Evolutionary conservation across 148 eudicot genomes (phyloP).

Genomic region (Amaranthus palmeri): DNA sequence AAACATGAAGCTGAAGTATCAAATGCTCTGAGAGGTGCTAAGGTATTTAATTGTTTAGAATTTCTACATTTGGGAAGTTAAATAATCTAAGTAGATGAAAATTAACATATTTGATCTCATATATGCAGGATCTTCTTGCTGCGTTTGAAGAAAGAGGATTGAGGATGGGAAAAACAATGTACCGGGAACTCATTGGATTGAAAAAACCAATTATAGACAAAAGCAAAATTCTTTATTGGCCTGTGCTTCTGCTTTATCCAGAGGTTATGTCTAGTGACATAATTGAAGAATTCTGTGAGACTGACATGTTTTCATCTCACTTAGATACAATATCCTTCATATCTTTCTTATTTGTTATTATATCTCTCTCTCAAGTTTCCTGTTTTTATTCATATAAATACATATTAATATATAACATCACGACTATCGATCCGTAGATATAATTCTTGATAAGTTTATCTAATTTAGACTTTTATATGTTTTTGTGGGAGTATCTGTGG

Average conservation of each 20-base stretch:
- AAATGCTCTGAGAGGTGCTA: slow-evolving; percentile 51
- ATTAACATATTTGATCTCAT: slow-evolving; percentile 16
- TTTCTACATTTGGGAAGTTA: background rate
- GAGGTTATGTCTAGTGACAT: slow-evolving; percentile 96
- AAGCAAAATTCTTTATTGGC: slow-evolving; percentile 86
- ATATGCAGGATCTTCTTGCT: slow-evolving; percentile 55
- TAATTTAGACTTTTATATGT: background rate
- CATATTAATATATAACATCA: background rate
- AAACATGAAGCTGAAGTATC: slow-evolving; percentile 62
- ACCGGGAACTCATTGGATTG: slow-evolving; percentile 66
- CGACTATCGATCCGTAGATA: background rate
- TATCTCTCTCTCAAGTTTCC: slow-evolving; percentile 9
- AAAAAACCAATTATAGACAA: slow-evolving; percentile 75
- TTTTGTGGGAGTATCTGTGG: background rate
- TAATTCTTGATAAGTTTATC: background rate
- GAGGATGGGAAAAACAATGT: slow-evolving; percentile 72
- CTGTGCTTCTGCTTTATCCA: slow-evolving; percentile 84
- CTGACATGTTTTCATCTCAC: slow-evolving; percentile 80
- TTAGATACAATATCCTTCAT: slow-evolving; percentile 86
- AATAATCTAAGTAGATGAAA: background rate
- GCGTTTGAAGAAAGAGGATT: slow-evolving; percentile 67
- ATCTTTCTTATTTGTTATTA: background rate
- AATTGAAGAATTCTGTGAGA: slow-evolving; percentile 96
- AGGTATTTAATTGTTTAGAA: slow-evolving; percentile 40
- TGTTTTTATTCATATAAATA: background rate